phyloP scores from a whole-genome alignment of 371 early-diverging fungal genomes.

The Neoconidiobolus thromboides region DNA sequence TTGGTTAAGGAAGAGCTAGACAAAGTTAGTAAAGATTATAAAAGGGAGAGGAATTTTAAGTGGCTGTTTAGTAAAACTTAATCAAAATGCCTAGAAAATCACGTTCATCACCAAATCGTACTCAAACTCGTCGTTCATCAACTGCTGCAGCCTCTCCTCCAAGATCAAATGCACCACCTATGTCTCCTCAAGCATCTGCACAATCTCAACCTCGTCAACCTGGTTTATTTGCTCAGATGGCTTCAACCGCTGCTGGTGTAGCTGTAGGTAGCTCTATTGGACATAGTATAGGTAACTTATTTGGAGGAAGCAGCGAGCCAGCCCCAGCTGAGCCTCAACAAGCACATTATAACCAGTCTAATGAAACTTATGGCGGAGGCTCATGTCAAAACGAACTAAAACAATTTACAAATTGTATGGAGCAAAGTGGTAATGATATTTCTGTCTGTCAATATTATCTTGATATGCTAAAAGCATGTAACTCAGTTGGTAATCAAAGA shows the following conservation, averaged over 20 bases:
- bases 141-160: conserved; percentile 7
- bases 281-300: conserved; percentile 43
- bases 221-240: conserved; percentile 73
- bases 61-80: not conserved
- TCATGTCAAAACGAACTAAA: conserved; percentile 66
- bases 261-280: conserved; percentile 74
- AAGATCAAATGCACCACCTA: conserved; percentile 4
- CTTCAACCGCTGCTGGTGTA: conserved; percentile 82
- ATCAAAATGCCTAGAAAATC: conserved; percentile 2
- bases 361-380: conserved; percentile 16
- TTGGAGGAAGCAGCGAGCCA: conserved; percentile 24
- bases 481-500: not conserved
- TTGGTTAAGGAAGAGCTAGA: no score
- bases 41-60: no score
- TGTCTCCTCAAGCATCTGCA: conserved; percentile 19
- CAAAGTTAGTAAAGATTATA: no score
- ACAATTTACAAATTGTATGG: conserved; percentile 70
- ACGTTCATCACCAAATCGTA: not conserved
- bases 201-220: conserved; percentile 12
- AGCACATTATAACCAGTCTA: conserved; percentile 8
- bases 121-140: conserved; percentile 7
- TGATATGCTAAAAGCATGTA: conserved; percentile 66
- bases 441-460: conserved; percentile 66
- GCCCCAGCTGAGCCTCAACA: conserved; percentile 3
- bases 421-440: conserved; percentile 55